Conservation (phyloP, 208 protist species). For the Leishmania braziliensis region DNA sequence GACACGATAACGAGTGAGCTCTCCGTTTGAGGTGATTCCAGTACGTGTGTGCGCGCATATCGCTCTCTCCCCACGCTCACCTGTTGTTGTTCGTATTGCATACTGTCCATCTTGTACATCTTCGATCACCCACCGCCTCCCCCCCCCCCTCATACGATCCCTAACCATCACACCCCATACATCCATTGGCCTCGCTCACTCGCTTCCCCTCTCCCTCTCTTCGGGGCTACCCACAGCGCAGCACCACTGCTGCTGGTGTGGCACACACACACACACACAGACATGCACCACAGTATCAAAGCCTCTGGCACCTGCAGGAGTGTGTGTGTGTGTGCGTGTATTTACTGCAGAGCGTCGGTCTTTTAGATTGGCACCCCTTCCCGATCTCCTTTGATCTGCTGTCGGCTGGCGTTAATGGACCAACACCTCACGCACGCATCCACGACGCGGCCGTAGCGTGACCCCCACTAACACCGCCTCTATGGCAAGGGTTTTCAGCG, state of each 20-base stretch:
- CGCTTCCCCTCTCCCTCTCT: too few species aligned
- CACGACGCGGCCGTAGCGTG: background rate
- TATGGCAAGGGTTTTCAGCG: too few species aligned
- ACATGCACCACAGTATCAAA: background rate
- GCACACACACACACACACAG: background rate
- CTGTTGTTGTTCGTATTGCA: conserved; percentile 10
- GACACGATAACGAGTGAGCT: background rate
- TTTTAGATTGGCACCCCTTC: background rate
- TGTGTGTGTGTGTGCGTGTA: background rate
- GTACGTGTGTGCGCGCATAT: background rate
- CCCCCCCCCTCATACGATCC: background rate
- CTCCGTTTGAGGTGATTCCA: background rate
- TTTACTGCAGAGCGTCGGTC: background rate
- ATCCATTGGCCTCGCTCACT: too few species aligned
- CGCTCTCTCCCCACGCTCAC: conserved; percentile 13
- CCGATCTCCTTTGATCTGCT: background rate
- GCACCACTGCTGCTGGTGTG: background rate
- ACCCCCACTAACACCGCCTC: background rate
- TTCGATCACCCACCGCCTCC: background rate
- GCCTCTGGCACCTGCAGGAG: background rate
- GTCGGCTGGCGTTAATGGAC: background rate
- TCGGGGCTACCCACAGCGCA: background rate
- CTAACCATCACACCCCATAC: too few species aligned
- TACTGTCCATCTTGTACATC: background rate
- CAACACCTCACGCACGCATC: background rate